phyloP scores from a whole-genome alignment of 306 rosid species.

The Castanea sativa region DNA sequence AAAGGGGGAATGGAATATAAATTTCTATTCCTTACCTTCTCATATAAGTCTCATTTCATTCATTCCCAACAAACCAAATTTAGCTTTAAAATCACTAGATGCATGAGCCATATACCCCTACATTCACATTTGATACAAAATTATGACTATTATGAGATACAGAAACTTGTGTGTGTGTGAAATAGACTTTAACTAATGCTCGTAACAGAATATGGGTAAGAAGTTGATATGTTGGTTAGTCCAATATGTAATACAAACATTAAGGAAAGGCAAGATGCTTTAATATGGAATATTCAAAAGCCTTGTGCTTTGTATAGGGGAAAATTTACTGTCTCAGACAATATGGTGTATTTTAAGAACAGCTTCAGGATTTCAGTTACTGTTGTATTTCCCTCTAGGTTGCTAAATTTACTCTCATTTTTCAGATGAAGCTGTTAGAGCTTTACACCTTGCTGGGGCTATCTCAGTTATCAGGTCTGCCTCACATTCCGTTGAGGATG shows the following conservation, averaged over 20 bases:
- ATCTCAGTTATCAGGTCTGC: constrained; percentile 53
- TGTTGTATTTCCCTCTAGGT: background rate
- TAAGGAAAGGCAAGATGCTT: background rate
- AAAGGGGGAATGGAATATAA: background rate
- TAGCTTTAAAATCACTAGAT: constrained; percentile 8
- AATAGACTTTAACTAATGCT: background rate
- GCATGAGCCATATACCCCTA: background rate
- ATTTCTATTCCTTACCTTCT: background rate
- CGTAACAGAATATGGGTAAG: background rate
- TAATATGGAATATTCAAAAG: background rate
- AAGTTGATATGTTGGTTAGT: background rate
- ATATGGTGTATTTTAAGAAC: background rate
- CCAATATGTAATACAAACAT: background rate
- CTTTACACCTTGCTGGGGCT: constrained; percentile 77
- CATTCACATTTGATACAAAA: background rate
- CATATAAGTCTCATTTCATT: background rate
- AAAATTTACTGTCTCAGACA: background rate
- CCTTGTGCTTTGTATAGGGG: background rate
- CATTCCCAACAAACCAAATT: background rate
- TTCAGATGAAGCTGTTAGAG: constrained; percentile 69
- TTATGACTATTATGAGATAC: background rate
- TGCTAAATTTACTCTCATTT: constrained; percentile 1
- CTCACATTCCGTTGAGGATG: constrained; percentile 58
- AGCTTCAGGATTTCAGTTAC: background rate
- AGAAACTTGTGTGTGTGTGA: background rate